These are phyloP conservation scores for Solanum acaule DNA, from an alignment of 257 asterid genomes.

Conservation along the genomic window DNA sequence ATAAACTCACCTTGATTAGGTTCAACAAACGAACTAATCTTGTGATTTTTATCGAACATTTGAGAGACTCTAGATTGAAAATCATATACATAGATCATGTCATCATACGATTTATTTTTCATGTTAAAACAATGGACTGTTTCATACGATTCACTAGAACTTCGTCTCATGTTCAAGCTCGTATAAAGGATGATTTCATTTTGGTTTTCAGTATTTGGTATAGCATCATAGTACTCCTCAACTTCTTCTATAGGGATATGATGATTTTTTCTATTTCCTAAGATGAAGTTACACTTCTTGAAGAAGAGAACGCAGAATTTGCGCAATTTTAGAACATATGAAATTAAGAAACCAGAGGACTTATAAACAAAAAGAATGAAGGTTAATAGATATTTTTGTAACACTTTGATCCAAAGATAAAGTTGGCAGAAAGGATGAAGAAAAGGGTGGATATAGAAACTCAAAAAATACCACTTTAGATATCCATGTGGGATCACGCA, in stretches of 20 bases:
- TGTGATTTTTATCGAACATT: not conserved
- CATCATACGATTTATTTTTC: not conserved
- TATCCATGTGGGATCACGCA: conserved; percentile 38
- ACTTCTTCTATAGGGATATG: not conserved
- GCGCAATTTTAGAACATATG: not conserved
- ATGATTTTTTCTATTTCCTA: not conserved
- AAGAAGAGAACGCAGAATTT: not conserved
- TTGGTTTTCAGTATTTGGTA: not conserved
- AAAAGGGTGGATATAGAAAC: conserved; percentile 36
- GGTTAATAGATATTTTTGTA: not conserved
- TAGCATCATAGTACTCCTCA: not conserved
- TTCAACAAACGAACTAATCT: not conserved
- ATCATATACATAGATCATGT: not conserved
- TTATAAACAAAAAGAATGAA: not conserved
- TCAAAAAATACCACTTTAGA: conserved; percentile 36
- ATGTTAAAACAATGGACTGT: not conserved
- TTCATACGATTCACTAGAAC: not conserved
- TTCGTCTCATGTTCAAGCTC: not conserved
- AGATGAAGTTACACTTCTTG: not conserved
- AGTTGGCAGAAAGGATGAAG: conserved; percentile 32
- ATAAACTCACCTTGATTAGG: not conserved
- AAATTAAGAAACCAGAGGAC: not conserved
- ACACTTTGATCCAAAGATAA: conserved; percentile 25
- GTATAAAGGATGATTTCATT: not conserved
- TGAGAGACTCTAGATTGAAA: not conserved